Conservation (phyloP, 805 yeast genomes). For the Spathaspora hagerdaliae region DNA sequence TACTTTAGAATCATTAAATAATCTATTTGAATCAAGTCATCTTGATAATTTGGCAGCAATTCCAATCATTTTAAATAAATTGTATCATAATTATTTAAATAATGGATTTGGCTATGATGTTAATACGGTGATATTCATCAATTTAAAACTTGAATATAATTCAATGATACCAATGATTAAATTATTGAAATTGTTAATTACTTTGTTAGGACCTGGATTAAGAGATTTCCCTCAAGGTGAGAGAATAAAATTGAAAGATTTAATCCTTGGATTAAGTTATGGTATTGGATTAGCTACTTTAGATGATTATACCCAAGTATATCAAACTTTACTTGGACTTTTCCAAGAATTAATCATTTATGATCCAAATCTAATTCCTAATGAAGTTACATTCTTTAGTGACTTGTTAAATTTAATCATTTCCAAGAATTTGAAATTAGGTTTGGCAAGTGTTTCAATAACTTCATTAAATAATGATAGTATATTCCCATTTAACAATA, state of each 20-base stretch:
- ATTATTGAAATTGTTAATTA: slow-evolving; percentile 27
- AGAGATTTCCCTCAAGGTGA: slow-evolving; percentile 16
- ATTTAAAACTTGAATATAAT: slow-evolving; percentile 30
- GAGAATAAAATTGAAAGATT: slow-evolving; percentile 20
- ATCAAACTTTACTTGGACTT: slow-evolving; percentile 19
- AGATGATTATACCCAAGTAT: slow-evolving; percentile 23
- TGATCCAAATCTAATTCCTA: slow-evolving; percentile 32
- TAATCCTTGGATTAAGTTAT: slow-evolving; percentile 23
- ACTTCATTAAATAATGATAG: slow-evolving; percentile 38
- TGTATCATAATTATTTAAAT: slow-evolving; percentile 30
- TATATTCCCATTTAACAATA: slow-evolving; percentile 44
- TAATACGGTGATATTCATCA: slow-evolving; percentile 26
- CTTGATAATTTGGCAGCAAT: slow-evolving; percentile 38
- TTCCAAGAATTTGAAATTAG: slow-evolving; percentile 33
- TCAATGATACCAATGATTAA: slow-evolving; percentile 19
- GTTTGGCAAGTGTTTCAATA: slow-evolving; percentile 28
- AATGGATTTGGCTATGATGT: slow-evolving; percentile 36
- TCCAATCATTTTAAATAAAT: slow-evolving; percentile 30
- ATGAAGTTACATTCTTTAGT: slow-evolving; percentile 26
- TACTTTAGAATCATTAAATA: slow-evolving; percentile 56
- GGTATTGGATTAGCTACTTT: slow-evolving; percentile 29
- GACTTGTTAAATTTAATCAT: slow-evolving; percentile 24
- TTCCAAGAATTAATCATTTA: slow-evolving; percentile 37
- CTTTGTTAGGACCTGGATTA: slow-evolving; percentile 37
- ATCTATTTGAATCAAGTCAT: slow-evolving; percentile 53